phyloP scores from a whole-genome alignment of 495 filamentous ascomycete genomes.

The Aspergillus saccharolyticus region DNA sequence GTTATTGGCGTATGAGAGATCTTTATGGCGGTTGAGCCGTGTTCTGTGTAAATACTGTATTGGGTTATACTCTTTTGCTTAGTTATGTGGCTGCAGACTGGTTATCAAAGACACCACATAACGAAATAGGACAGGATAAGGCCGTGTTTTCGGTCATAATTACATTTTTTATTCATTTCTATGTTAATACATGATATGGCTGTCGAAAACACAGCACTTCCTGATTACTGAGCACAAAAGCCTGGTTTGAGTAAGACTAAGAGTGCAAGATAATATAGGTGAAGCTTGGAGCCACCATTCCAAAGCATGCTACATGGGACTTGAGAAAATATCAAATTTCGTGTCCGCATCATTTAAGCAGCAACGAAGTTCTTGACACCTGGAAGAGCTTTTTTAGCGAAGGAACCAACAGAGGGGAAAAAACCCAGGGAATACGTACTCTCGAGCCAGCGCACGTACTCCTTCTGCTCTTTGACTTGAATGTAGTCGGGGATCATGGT shows the following conservation, averaged over 20 bases:
- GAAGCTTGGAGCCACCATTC: background rate
- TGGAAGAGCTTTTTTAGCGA: slow-evolving; percentile 25
- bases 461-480: slow-evolving; percentile 97
- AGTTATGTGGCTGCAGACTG: no score
- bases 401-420: background rate
- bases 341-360: slow-evolving; percentile 43
- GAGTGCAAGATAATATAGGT: background rate
- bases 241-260: background rate
- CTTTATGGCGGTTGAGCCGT: background rate
- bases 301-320: background rate
- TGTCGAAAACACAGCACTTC: background rate
- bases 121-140: no score
- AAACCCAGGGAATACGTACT: slow-evolving; percentile 42
- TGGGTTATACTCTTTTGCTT: background rate
- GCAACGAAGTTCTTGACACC: slow-evolving; percentile 72
- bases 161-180: slow-evolving; percentile 18
- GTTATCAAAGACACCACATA: no score
- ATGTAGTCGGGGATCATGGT: slow-evolving; percentile 95
- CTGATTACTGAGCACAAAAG: background rate
- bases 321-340: background rate
- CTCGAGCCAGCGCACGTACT: slow-evolving; percentile 88
- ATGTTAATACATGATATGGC: slow-evolving; percentile 18
- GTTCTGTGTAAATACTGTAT: background rate
- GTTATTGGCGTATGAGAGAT: background rate
- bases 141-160: slow-evolving; percentile 12